Conservation (phyloP, 23 red algal species). For the Chondrus crispus region DNA sequence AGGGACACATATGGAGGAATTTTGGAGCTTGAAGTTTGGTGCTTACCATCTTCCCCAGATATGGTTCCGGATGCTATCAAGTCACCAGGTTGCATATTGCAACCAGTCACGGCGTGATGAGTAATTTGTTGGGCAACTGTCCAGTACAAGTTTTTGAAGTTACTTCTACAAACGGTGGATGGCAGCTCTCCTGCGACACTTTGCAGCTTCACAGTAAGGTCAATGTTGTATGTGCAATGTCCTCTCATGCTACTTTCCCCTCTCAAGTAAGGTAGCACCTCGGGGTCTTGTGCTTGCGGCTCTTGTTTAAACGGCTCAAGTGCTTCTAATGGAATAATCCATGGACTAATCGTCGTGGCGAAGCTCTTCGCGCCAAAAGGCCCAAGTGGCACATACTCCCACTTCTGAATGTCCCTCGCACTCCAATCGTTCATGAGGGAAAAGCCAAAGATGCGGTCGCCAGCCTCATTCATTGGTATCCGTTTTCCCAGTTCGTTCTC, state of each 20-base stretch:
- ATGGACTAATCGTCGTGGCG: conserved; percentile 76
- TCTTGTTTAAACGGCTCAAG: conserved; percentile 65
- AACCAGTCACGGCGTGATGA: conserved; percentile 5
- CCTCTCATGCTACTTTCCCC: neutral
- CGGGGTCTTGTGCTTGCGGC: conserved; percentile 34
- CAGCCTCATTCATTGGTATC: conserved; percentile 21
- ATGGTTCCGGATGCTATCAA: neutral
- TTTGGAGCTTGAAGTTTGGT: too few relatives aligned
- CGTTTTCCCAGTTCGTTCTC: conserved; percentile 49
- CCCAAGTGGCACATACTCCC: conserved; percentile 88
- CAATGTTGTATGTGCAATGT: conserved; percentile 47
- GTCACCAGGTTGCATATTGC: conserved; percentile 15
- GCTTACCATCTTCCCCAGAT: neutral
- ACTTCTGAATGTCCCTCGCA: conserved; percentile 83
- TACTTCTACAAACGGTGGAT: conserved; percentile 30
- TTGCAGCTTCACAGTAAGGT: conserved; percentile 32
- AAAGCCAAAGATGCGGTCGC: conserved; percentile 61
- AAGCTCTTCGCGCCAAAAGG: conserved; percentile 85
- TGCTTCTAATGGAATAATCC: conserved; percentile 73
- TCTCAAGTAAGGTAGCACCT: conserved; percentile 44
- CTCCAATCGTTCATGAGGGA: conserved; percentile 88
- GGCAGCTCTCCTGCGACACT: neutral
- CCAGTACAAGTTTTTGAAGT: neutral
- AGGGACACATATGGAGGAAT: too few relatives aligned
- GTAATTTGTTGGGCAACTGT: conserved; percentile 20